These are phyloP conservation scores for Melampsora americana DNA, from an alignment of 1,284 basidiomycete genomes.

Conservation along the genomic window DNA sequence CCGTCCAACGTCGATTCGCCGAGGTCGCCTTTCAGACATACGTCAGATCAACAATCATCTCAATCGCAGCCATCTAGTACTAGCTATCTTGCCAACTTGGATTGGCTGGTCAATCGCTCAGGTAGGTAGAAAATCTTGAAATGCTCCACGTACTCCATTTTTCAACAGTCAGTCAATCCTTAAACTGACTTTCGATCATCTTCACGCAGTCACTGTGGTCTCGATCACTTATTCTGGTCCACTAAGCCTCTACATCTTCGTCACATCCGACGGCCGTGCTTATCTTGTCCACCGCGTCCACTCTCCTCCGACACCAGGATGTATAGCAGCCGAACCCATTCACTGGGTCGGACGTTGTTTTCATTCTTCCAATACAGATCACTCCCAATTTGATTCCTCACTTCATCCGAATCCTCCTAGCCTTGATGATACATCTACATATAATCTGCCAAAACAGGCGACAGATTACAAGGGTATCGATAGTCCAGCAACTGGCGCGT, in stretches of 20 bases:
- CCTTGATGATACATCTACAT: not conserved
- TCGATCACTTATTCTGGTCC: slow-evolving; percentile 46
- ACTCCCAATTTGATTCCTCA: not conserved
- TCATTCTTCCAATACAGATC: slow-evolving; percentile 9
- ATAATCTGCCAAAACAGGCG: not conserved
- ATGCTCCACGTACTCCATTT: too few relatives aligned
- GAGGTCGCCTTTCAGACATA: not conserved
- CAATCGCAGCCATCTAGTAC: slow-evolving; percentile 3
- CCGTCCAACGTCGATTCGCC: not conserved
- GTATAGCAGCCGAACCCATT: not conserved
- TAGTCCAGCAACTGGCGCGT: slow-evolving; percentile 28
- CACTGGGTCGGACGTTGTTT: slow-evolving; percentile 35
- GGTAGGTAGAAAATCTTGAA: slow-evolving; percentile 12
- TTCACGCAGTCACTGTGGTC: too few relatives aligned
- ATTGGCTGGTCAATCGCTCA: slow-evolving; percentile 42
- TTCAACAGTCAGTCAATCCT: too few relatives aligned
- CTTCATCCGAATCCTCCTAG: not conserved
- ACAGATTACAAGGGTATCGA: not conserved
- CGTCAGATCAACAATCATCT: not conserved
- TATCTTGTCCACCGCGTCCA: slow-evolving; percentile 52
- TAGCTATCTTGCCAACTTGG: slow-evolving; percentile 6
- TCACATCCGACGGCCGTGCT: slow-evolving; percentile 55
- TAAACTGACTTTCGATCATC: too few relatives aligned
- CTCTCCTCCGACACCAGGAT: not conserved
- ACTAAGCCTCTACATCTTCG: slow-evolving; percentile 53